A percentile compares a stretch with the other conserved stretches of the same genome.
Evolutionary conservation across 192 early-diverging fungal species (phyloP).

Genomic region (Linnemannia zychae): DNA sequence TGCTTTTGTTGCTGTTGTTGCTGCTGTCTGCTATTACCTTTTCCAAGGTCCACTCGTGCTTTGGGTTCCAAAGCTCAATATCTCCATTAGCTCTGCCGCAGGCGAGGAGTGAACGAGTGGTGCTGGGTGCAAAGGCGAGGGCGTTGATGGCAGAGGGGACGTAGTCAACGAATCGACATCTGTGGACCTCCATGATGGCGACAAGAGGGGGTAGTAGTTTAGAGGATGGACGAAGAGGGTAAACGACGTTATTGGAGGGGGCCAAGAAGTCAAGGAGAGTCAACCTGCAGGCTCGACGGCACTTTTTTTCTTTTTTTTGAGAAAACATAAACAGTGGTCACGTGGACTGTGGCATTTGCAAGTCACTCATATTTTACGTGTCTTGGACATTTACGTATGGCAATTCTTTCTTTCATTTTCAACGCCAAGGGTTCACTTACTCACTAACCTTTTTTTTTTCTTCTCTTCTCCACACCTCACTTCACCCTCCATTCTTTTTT

Average conservation of each 20-base stretch:
- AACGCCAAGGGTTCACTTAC: not conserved
- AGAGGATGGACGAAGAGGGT: not conserved
- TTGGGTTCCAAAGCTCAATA: slow-evolving; percentile 93
- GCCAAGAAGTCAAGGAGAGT: not conserved
- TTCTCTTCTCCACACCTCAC: slow-evolving; percentile 2
- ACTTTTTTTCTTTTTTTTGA: slow-evolving; percentile 31
- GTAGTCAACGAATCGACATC: slow-evolving; percentile 91
- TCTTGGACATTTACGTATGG: not conserved
- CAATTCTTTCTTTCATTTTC: not conserved
- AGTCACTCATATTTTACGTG: not conserved
- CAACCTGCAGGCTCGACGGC: not conserved
- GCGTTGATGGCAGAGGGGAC: slow-evolving; percentile 88
- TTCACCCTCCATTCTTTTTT: not conserved
- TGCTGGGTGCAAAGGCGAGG: slow-evolving; percentile 81
- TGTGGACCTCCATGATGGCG: slow-evolving; percentile 83
- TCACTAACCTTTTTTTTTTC: not conserved
- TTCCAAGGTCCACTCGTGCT: slow-evolving; percentile 77
- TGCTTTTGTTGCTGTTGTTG: not conserved
- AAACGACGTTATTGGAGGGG: not conserved
- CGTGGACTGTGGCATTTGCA: not conserved
- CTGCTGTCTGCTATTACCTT: slow-evolving; percentile 67
- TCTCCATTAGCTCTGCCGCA: slow-evolving; percentile 93
- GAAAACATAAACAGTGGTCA: slow-evolving; percentile 35
- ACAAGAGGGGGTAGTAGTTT: not conserved
- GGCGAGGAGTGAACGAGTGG: slow-evolving; percentile 70